Evolutionary conservation across 306 rosid genomes (phyloP).

Genomic region (Parietaria judaica): DNA sequence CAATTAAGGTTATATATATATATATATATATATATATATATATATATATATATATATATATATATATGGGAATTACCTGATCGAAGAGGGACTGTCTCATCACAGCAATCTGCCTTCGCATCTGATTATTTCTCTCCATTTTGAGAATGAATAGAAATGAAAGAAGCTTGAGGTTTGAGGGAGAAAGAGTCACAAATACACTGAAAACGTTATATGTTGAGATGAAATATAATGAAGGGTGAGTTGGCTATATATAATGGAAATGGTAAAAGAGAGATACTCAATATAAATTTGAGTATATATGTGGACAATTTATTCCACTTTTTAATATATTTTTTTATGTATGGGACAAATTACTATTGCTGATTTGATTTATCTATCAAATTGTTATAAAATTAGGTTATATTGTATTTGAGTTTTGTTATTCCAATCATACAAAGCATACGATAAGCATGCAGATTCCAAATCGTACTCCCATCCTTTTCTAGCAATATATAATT

Average conservation of each 20-base stretch:
- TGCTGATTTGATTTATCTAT: background rate
- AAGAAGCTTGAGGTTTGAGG: background rate
- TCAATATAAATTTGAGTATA: background rate
- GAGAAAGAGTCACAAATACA: background rate
- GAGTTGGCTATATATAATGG: slow-evolving; percentile 5
- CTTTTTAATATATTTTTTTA: background rate
- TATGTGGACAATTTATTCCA: background rate
- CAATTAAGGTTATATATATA: slow-evolving; percentile 19
- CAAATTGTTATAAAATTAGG: background rate
- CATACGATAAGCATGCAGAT: background rate
- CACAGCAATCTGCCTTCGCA: slow-evolving; percentile 6
- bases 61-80: background rate
- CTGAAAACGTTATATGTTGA: background rate
- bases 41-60: background rate
- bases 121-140: slow-evolving; percentile 6
- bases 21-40: background rate
- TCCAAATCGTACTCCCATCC: background rate
- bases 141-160: background rate
- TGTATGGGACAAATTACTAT: background rate
- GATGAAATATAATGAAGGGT: slow-evolving; percentile 2
- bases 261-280: background rate
- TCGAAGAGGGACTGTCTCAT: slow-evolving; percentile 8
- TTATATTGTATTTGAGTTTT: background rate
- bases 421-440: background rate
- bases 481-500: background rate